Evolutionary conservation across 306 rosid species (phyloP), one percentile per base, ranked within the genome.

Genomic region (Albizia julibrissin): DNA sequence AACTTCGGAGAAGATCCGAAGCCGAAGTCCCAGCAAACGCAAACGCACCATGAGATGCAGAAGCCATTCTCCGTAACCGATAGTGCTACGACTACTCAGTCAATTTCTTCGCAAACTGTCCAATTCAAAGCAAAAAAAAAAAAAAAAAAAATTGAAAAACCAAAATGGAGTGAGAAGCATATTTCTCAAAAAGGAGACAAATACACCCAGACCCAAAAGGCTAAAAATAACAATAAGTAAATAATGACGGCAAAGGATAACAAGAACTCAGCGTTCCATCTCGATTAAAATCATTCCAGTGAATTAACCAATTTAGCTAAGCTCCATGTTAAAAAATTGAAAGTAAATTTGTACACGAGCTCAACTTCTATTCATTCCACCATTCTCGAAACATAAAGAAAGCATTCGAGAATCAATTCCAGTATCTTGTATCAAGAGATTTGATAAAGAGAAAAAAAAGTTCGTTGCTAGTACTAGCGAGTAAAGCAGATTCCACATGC

Each of bases 1-100:
- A 91, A 84, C 95, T 93, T 86, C 98, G 84, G n/a, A 93, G 84
- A 86, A 88, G 86, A 88, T 96, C 98, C 68, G 97, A 93, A 69
- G 97, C 99, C 40, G 93, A 76, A 69, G 86, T 77, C 74, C 91
- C 93, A 6, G 84, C 56, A 42, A 91, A 77, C 19, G 90, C 92
- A 49, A 80, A 82, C 27, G 91, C 26, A 43, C 86, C 74, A 72
- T 88, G 86, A 77, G 99, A 87, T 81, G 91, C 58, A 66, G 92
- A 62, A 85, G 97, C 97, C 99, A 93, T 91, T 79, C 79, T 76
- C 80, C 24, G 44, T 69, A 62, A 78, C 79, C 66, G 56, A 80
- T 66, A 13, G 29, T 3, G 43, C 87, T 52, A 69, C 54, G 43
- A 59, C 46, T 62, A 87, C 88, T 80, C 86, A 83, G 83, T 71